Percentiles rank a stretch among this genome's conserved stretches.
phyloP scores from a whole-genome alignment of 106 monocot genomes.

The Platanthera zijinensis region DNA sequence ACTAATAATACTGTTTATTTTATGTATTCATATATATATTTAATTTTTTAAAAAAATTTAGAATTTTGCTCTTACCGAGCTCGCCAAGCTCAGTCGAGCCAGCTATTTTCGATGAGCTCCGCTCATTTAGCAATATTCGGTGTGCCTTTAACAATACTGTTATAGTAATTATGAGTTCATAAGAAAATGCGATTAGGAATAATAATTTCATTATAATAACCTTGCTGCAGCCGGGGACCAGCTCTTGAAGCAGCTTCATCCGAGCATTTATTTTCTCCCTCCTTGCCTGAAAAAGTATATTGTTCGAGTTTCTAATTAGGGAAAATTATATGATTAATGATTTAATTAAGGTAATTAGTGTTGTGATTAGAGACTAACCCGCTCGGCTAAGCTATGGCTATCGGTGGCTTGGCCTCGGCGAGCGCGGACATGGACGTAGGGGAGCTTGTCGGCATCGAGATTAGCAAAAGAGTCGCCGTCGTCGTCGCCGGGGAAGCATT shows the following conservation, averaged over 20 bases:
- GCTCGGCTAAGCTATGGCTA: conserved; percentile 93
- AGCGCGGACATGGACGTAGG: conserved; percentile 90
- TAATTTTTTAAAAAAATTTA: no score
- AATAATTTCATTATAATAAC: conserved; percentile 9
- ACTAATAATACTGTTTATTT: no score
- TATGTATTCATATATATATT: no score
- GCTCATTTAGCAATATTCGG: no score
- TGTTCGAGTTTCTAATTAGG: conserved; percentile 4
- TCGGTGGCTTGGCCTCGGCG: conserved; percentile 90
- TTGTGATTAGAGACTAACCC: conserved; percentile 33
- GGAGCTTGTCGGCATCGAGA: conserved; percentile 43
- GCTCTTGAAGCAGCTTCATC: conserved; percentile 93
- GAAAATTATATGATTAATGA: not conserved
- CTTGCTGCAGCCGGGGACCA: conserved; percentile 96
- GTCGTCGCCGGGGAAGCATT: conserved; percentile 17
- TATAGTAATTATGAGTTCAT: no score
- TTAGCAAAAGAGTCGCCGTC: conserved; percentile 2
- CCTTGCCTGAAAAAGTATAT: conserved; percentile 48
- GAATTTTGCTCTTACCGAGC: no score
- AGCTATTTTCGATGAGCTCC: no score
- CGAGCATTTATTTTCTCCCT: conserved; percentile 94
- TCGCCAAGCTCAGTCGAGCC: no score
- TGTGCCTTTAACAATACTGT: no score
- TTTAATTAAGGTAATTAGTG: conserved; percentile 8
- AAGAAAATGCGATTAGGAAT: not conserved